phyloP scores from a whole-genome alignment of 441 rosid genomes.

The Populus hybrid region DNA sequence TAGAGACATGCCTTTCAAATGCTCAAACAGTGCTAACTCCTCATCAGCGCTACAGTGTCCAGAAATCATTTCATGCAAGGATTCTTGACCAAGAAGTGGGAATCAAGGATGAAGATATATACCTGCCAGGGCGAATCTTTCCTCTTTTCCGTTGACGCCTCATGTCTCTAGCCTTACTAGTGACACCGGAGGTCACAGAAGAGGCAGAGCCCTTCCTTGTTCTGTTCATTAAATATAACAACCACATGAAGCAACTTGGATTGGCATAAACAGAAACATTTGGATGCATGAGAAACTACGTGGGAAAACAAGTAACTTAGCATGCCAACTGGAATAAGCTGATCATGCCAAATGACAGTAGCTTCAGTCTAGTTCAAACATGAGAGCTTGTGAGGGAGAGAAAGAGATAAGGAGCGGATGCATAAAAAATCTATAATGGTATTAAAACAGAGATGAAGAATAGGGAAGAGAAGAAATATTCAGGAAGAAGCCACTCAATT shows the following conservation, averaged over 20 bases:
- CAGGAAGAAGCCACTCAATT: neutral
- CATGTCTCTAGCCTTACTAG: constrained; percentile 65
- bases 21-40: constrained; percentile 91
- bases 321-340: neutral
- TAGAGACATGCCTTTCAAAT: constrained; percentile 80
- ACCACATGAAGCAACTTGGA: constrained; percentile 14
- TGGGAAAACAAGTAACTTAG: neutral
- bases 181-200: constrained; percentile 53
- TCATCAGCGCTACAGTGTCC: constrained; percentile 68
- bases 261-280: neutral
- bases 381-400: neutral
- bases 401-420: neutral
- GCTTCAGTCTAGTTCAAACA: neutral
- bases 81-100: neutral
- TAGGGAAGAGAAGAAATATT: neutral
- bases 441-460: neutral
- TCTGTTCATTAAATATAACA: constrained; percentile 40
- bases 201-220: constrained; percentile 73
- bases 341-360: neutral
- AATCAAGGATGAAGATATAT: constrained; percentile 12
- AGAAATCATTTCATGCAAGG: constrained; percentile 9
- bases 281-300: neutral
- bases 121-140: constrained; percentile 96
- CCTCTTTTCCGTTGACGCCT: constrained; percentile 76
- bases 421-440: neutral